phyloP scores from a whole-genome alignment of 257 asterid species.

The Salvia hispanica region DNA sequence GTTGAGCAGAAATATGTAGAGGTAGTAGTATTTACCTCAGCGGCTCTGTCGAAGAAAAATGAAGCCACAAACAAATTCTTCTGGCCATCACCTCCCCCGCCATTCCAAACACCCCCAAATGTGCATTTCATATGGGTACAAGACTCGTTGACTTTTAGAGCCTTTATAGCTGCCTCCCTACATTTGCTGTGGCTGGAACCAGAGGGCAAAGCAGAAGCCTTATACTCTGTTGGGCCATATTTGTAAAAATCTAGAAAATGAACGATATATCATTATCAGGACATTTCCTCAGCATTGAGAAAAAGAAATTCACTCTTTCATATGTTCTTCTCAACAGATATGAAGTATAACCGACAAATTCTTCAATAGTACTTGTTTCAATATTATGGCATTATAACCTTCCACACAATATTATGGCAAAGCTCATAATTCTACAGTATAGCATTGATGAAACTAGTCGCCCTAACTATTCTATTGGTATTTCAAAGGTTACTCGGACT shows the following conservation, averaged over 20 bases:
- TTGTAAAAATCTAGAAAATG: constrained; percentile 65
- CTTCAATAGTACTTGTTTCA: background rate
- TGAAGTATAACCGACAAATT: too few species aligned
- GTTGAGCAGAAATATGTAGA: constrained; percentile 22
- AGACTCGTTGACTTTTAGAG: constrained; percentile 81
- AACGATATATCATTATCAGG: constrained; percentile 12
- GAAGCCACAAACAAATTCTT: constrained; percentile 94
- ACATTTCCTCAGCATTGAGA: background rate
- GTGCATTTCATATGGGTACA: constrained; percentile 98
- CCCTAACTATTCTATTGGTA: background rate
- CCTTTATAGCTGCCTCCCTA: constrained; percentile 65
- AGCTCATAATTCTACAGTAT: background rate
- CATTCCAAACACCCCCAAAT: constrained; percentile 98
- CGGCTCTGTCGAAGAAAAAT: constrained; percentile 94
- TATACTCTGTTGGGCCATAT: constrained; percentile 63
- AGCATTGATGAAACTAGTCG: background rate
- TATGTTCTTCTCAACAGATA: constrained; percentile 8
- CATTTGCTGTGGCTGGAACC: constrained; percentile 79
- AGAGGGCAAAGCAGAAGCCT: constrained; percentile 61
- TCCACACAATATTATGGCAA: background rate
- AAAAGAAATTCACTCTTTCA: background rate
- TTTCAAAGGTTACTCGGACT: too few species aligned
- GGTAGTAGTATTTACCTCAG: constrained; percentile 61
- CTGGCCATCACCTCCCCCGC: constrained; percentile 98
- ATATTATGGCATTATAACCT: constrained; percentile 9